Conservation (phyloP, 768 basidiomycete species). For the Amanita inopinata region DNA sequence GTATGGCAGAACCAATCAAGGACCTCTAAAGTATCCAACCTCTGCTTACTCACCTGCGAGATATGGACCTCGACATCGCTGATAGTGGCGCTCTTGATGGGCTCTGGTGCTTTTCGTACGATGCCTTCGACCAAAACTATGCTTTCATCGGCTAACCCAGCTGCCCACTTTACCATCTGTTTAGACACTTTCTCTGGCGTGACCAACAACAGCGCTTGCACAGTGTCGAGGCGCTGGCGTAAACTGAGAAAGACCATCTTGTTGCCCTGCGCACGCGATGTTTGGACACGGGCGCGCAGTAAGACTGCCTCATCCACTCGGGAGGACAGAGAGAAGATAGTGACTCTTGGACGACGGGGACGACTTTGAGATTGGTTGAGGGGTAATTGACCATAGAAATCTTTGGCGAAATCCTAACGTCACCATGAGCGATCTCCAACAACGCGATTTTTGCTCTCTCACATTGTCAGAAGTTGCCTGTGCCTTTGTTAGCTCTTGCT, state of each 20-base stretch:
- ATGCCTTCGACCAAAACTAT: slow-evolving; percentile 86
- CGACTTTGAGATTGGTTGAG: slow-evolving; percentile 88
- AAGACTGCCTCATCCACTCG: slow-evolving; percentile 68
- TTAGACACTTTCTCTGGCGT: slow-evolving; percentile 76
- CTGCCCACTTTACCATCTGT: slow-evolving; percentile 95
- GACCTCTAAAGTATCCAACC: no score
- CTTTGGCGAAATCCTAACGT: slow-evolving; percentile 60
- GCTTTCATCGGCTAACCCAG: slow-evolving; percentile 69
- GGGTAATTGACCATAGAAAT: slow-evolving; percentile 81
- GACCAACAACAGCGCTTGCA: slow-evolving; percentile 77
- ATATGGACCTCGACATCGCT: slow-evolving; percentile 84
- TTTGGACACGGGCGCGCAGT: slow-evolving; percentile 86
- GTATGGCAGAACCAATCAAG: slow-evolving; percentile 7
- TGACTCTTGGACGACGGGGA: slow-evolving; percentile 44
- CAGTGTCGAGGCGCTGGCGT: slow-evolving; percentile 77
- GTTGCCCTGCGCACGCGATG: slow-evolving; percentile 83
- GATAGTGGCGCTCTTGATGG: slow-evolving; percentile 87
- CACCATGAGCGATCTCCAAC: slow-evolving; percentile 6
- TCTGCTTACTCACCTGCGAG: slow-evolving; percentile 47
- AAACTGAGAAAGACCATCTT: slow-evolving; percentile 94
- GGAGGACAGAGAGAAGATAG: slow-evolving; percentile 56
- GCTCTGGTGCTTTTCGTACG: slow-evolving; percentile 68
- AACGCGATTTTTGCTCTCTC: slow-evolving; percentile 14
- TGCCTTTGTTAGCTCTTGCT: slow-evolving; percentile 62
- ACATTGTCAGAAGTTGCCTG: slow-evolving; percentile 59